Evolutionary conservation across 345 rosid species (phyloP).

Genomic region (Populus euphratica): DNA sequence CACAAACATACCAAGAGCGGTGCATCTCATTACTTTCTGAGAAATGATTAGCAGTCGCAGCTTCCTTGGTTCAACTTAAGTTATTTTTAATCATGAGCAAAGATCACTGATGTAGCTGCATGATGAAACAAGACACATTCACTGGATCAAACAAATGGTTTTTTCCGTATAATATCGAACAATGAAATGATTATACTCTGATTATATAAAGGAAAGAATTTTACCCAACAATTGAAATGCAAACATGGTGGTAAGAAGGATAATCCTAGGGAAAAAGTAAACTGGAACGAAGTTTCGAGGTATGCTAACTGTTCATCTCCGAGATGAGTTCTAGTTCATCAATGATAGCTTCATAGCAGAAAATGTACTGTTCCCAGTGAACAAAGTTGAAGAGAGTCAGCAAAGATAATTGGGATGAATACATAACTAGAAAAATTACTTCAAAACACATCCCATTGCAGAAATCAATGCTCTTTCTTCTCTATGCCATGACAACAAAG

Average conservation of each 20-base stretch:
- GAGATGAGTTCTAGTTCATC: slow-evolving; percentile 63
- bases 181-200: background rate
- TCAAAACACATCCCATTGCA: background rate
- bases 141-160: background rate
- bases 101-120: background rate
- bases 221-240: background rate
- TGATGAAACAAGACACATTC: background rate
- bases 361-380: slow-evolving; percentile 67
- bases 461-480: background rate
- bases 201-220: background rate
- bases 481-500: background rate
- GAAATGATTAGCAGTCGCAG: background rate
- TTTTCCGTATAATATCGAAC: too few species aligned
- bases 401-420: background rate
- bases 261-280: background rate
- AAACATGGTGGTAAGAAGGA: background rate
- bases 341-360: slow-evolving; percentile 67
- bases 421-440: background rate
- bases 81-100: background rate
- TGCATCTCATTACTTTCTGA: background rate
- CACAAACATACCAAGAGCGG: background rate
- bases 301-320: slow-evolving; percentile 6
- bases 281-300: background rate
- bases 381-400: background rate
- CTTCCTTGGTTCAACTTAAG: background rate